A percentile compares a stretch with the other conserved stretches of the same genome.
Evolutionary conservation across 768 basidiomycete species (phyloP).

Genomic region (Trametes cinnabarina): DNA sequence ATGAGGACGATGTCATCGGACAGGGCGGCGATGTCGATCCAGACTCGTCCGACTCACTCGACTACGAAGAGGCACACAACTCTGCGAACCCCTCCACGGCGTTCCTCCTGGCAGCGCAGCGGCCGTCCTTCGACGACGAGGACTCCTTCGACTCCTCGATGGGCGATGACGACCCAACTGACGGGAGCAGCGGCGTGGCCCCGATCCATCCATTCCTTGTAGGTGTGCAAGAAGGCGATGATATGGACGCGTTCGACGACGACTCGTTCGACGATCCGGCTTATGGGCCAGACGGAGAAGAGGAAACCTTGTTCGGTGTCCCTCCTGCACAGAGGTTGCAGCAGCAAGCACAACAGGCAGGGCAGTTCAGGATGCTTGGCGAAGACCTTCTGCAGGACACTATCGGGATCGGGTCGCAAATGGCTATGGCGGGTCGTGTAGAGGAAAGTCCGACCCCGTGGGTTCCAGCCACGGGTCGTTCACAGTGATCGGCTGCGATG

Average conservation of each 20-base stretch:
- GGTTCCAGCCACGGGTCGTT: not conserved
- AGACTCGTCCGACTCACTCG: constrained; percentile 54
- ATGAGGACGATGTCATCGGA: constrained; percentile 27
- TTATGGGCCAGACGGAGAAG: constrained; percentile 36
- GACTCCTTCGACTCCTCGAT: constrained; percentile 52
- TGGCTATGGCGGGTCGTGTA: constrained; percentile 46
- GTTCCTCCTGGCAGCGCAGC: constrained; percentile 59
- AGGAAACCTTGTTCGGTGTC: constrained; percentile 74
- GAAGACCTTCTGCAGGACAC: constrained; percentile 63
- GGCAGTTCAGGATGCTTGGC: constrained; percentile 56
- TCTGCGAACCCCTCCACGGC: constrained; percentile 67
- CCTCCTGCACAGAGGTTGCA: constrained; percentile 40
- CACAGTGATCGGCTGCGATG: not conserved
- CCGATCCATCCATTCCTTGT: constrained; percentile 64
- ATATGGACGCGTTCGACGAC: constrained; percentile 41
- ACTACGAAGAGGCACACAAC: constrained; percentile 51
- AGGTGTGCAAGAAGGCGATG: constrained; percentile 41
- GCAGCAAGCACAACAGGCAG: constrained; percentile 20
- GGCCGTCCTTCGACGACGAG: constrained; percentile 37
- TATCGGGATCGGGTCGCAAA: constrained; percentile 54
- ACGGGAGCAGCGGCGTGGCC: constrained; percentile 26
- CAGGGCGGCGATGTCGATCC: constrained; percentile 31
- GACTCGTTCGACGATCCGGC: constrained; percentile 50
- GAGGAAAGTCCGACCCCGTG: constrained; percentile 68
- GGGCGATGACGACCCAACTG: constrained; percentile 43